Conservation (phyloP, 1,139 yeast genomes). For the Yamadazyma siamensis region DNA sequence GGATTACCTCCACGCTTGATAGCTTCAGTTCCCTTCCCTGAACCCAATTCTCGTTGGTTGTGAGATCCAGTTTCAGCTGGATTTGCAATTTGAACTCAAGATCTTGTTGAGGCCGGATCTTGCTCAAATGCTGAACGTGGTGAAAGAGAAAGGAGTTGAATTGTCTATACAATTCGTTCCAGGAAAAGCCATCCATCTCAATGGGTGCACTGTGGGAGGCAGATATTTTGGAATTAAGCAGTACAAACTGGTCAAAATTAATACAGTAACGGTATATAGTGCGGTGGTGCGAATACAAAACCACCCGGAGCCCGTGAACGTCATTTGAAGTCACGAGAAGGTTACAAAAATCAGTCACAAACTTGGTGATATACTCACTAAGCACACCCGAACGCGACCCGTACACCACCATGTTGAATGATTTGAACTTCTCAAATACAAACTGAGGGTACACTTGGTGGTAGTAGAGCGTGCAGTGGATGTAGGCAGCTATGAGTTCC, state of each 20-base stretch:
- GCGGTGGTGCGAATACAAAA: constrained; percentile 22
- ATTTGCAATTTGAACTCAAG: constrained; percentile 10
- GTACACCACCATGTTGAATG: constrained; percentile 39
- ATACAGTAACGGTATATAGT: constrained; percentile 23
- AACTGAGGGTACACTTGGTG: constrained; percentile 41
- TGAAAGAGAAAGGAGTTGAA: constrained; percentile 26
- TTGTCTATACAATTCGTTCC: constrained; percentile 34
- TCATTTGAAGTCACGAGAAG: constrained; percentile 16
- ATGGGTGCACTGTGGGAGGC: constrained; percentile 4
- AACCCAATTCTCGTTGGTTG: constrained; percentile 9
- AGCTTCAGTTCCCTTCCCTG: no score
- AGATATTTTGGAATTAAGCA: constrained; percentile 7
- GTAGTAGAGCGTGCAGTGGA: constrained; percentile 45
- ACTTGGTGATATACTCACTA: constrained; percentile 29
- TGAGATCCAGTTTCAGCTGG: constrained; percentile 7
- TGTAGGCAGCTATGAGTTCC: constrained; percentile 40
- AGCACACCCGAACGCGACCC: constrained; percentile 45
- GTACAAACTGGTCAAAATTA: constrained; percentile 24
- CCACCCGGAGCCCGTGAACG: constrained; percentile 21
- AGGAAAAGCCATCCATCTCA: constrained; percentile 23
- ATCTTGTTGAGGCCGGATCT: constrained; percentile 2
- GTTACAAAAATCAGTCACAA: constrained; percentile 22
- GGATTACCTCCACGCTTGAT: constrained; percentile 21
- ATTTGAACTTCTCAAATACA: constrained; percentile 32
- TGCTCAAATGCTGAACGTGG: constrained; percentile 28